A percentile compares a stretch with the other conserved stretches of the same genome.
Evolutionary conservation across 1,284 basidiomycete genomes (phyloP).

Genomic region (Lentinula novae-zelandiae): DNA sequence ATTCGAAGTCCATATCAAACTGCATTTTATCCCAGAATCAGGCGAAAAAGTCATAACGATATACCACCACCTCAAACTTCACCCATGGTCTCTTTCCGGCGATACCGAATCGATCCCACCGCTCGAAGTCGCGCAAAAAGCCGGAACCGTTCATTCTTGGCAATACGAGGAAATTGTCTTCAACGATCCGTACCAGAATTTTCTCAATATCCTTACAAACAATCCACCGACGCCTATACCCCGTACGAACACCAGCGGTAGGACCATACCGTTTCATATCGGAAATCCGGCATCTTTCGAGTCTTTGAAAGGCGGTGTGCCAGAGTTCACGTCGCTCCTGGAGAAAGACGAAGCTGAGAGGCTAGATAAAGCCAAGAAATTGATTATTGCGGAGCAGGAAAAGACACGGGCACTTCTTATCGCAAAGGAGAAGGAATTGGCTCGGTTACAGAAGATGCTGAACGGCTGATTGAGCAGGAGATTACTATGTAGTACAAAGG

Average conservation of each 20-base stretch:
- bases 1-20: conserved; percentile 93
- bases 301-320: conserved; percentile 59
- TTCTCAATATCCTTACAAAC: conserved; percentile 79
- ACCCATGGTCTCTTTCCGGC: conserved; percentile 76
- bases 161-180: conserved; percentile 99
- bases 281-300: conserved; percentile 61
- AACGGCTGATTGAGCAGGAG: not conserved
- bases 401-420: conserved; percentile 55
- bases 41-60: conserved; percentile 88
- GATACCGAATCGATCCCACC: conserved; percentile 59
- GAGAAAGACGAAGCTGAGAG: conserved; percentile 82
- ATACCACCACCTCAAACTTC: conserved; percentile 93
- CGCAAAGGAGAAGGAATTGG: conserved; percentile 73
- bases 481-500: not conserved
- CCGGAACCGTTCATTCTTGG: conserved; percentile 92
- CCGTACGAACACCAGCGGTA: conserved; percentile 51
- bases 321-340: conserved; percentile 83
- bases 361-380: conserved; percentile 74
- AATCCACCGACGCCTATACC: conserved; percentile 85
- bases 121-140: conserved; percentile 57
- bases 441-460: conserved; percentile 53
- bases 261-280: conserved; percentile 68
- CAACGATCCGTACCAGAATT: conserved; percentile 87
- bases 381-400: conserved; percentile 63
- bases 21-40: conserved; percentile 90